Percentiles rank a stretch among this genome's conserved stretches.
phyloP scores from a whole-genome alignment of 352 stramenopile species.

The Globisporangium splendens region DNA sequence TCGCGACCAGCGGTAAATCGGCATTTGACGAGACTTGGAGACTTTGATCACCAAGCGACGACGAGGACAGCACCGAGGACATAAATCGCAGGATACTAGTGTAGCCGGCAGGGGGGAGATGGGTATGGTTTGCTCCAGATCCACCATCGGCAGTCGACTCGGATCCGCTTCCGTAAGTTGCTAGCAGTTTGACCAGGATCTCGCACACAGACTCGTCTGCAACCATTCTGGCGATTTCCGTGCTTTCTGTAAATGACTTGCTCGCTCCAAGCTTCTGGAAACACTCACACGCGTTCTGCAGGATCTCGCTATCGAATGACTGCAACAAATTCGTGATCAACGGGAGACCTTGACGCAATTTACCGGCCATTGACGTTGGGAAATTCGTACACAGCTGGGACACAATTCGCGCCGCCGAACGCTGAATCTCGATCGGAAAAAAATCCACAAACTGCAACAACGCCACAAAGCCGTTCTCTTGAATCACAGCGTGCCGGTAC shows the following conservation, averaged over 20 bases:
- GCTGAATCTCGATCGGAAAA: conserved; percentile 74
- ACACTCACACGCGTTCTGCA: conserved; percentile 45
- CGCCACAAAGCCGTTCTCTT: conserved; percentile 61
- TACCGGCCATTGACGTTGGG: conserved; percentile 15
- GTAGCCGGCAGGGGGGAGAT: conserved; percentile 25
- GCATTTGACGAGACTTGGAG: background rate
- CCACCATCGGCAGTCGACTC: conserved; percentile 3
- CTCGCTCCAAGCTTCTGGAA: conserved; percentile 51
- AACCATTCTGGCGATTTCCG: conserved; percentile 33
- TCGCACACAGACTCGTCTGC: conserved; percentile 39
- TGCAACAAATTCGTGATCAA: conserved; percentile 44
- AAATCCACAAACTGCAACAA: conserved; percentile 81
- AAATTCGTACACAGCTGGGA: conserved; percentile 49
- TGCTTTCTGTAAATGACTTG: conserved; percentile 27
- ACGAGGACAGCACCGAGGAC: conserved; percentile 27
- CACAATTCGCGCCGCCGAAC: conserved; percentile 50
- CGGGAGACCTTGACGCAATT: conserved; percentile 37
- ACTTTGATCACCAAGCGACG: conserved; percentile 1
- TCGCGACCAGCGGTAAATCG: conserved; percentile 10
- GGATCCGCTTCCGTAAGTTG: conserved; percentile 16
- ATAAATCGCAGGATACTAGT: conserved; percentile 46
- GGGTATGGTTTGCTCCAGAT: conserved; percentile 3
- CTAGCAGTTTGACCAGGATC: conserved; percentile 29
- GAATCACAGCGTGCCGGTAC: conserved; percentile 41
- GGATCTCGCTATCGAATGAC: conserved; percentile 53